phyloP scores from a whole-genome alignment of 2,329 filamentous ascomycete species.

The Thelonectria blattea region DNA sequence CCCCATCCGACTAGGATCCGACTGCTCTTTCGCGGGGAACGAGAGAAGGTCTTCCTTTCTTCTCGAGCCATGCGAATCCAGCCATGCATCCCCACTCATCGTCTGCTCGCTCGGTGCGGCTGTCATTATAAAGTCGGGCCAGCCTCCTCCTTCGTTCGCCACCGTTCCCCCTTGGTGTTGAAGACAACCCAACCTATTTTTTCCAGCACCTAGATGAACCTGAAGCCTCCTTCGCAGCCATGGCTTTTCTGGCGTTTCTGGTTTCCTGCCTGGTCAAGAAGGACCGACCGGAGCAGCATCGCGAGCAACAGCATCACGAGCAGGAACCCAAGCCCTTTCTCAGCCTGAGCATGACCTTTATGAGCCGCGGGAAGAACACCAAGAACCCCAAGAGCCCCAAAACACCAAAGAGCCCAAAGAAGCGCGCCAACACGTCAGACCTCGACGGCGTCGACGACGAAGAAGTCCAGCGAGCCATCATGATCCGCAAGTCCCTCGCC shows the following conservation, averaged over 20 bases:
- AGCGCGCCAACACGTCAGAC: constrained; percentile 9
- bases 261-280: constrained; percentile 33
- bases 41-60: constrained; percentile 22
- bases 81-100: constrained; percentile 20
- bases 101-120: constrained; percentile 1
- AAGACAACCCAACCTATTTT: too few species aligned
- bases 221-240: constrained; percentile 15
- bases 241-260: constrained; percentile 33
- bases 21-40: constrained; percentile 12
- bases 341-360: constrained; percentile 10
- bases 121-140: constrained; percentile 4
- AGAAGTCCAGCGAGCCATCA: constrained; percentile 47
- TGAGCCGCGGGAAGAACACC: constrained; percentile 25
- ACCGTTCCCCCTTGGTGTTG: neutral
- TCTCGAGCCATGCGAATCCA: too few species aligned
- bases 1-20: constrained; percentile 26
- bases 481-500: constrained; percentile 53
- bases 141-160: neutral
- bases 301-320: constrained; percentile 15
- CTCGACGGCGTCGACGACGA: constrained; percentile 36
- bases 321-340: constrained; percentile 20
- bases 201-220: constrained; percentile 1
- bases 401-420: too few species aligned
- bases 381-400: neutral
- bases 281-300: constrained; percentile 9